A percentile compares a stretch with the other conserved stretches of the same genome.
Conservation (phyloP, 495 filamentous ascomycete genomes). For the Lophiotrema nucula region DNA sequence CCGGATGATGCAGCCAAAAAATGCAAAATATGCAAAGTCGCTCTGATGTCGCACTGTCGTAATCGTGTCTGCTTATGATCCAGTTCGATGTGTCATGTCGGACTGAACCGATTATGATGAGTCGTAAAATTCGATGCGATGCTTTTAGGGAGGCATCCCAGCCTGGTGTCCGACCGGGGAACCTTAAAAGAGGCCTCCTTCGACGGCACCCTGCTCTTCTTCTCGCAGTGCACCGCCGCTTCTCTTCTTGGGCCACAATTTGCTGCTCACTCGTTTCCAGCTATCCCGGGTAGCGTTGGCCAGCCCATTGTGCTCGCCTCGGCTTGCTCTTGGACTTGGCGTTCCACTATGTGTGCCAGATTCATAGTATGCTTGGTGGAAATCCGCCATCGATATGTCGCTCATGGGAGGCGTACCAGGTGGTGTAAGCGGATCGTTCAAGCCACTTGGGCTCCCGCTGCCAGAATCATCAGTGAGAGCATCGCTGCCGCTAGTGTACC, state of each 20-base stretch:
- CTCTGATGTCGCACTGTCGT: conserved; percentile 14
- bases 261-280: conserved; percentile 36
- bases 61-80: conserved; percentile 14
- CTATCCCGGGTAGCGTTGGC: conserved; percentile 30
- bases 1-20: conserved; percentile 24
- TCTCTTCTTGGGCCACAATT: conserved; percentile 32
- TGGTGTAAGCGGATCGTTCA: conserved; percentile 40
- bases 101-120: background rate
- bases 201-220: conserved; percentile 31
- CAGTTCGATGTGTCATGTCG: background rate
- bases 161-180: too few species aligned
- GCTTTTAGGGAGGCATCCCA: too few species aligned
- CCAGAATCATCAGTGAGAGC: conserved; percentile 40
- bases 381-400: conserved; percentile 33
- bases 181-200: conserved; percentile 32
- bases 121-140: too few species aligned
- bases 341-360: conserved; percentile 25
- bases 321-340: conserved; percentile 29
- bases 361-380: conserved; percentile 31
- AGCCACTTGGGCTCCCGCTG: conserved; percentile 31
- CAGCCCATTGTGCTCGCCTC: conserved; percentile 27
- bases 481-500: conserved; percentile 33
- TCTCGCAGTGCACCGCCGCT: conserved; percentile 30
- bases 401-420: conserved; percentile 42
- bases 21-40: conserved; percentile 14